A percentile compares a stretch with the other conserved stretches of the same genome.
Conservation (phyloP, 495 filamentous ascomycete genomes). For the Penicillium verhagenii region DNA sequence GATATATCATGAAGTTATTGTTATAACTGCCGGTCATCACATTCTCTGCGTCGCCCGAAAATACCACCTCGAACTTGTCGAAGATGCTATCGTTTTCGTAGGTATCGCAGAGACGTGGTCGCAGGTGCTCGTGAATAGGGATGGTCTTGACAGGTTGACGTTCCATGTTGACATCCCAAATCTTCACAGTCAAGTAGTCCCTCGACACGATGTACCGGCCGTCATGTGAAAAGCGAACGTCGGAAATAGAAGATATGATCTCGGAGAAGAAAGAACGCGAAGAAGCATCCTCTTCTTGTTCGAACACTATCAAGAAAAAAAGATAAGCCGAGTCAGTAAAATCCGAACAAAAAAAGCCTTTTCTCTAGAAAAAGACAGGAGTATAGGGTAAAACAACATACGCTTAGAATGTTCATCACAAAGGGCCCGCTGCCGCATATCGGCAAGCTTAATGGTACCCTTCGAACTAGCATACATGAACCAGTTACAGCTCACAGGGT, state of each 20-base stretch:
- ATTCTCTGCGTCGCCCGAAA: conserved; percentile 96
- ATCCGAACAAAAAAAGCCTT: background rate
- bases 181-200: conserved; percentile 98
- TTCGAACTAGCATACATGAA: conserved; percentile 99
- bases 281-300: conserved; percentile 98
- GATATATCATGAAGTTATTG: conserved; percentile 99
- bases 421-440: conserved; percentile 94
- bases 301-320: conserved; percentile 70
- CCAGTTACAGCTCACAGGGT: conserved; percentile 97
- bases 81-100: conserved; percentile 99
- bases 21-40: conserved; percentile 99
- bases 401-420: conserved; percentile 95
- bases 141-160: conserved; percentile 96
- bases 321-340: background rate
- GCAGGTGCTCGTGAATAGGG: conserved; percentile 95
- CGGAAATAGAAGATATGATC: conserved; percentile 98
- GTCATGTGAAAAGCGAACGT: conserved; percentile 95
- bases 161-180: conserved; percentile 99
- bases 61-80: conserved; percentile 99
- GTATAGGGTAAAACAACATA: conserved; percentile 51
- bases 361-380: background rate
- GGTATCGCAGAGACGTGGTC: conserved; percentile 92
- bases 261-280: conserved; percentile 99
- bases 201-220: conserved; percentile 96
- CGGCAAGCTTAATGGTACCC: conserved; percentile 96